Evolutionary conservation across 441 rosid species (phyloP).

Genomic region (Arabidopsis lyrata): DNA sequence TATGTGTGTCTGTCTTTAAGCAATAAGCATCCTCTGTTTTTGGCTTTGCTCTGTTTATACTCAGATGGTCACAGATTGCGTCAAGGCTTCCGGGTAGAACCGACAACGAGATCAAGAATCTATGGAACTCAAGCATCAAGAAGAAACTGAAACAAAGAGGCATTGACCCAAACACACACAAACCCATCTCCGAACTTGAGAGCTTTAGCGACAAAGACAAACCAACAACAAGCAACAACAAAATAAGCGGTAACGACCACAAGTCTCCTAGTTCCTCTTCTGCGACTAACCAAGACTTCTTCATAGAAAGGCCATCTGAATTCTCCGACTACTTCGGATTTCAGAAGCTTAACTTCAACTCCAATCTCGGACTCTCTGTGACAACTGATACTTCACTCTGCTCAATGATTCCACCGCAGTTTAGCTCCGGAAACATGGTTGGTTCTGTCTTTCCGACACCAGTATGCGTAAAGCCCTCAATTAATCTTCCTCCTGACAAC

Average conservation of each 20-base stretch:
- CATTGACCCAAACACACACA: constrained; percentile 83
- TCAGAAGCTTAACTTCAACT: constrained; percentile 58
- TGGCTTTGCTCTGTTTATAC: constrained; percentile 10
- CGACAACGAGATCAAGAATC: constrained; percentile 82
- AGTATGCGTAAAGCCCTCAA: constrained; percentile 57
- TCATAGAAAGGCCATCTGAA: constrained; percentile 56
- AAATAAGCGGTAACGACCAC: constrained; percentile 37
- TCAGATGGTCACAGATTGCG: constrained; percentile 92
- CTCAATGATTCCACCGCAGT: constrained; percentile 53
- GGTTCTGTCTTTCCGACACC: constrained; percentile 55
- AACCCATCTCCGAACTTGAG: constrained; percentile 61
- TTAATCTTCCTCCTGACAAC: constrained; percentile 51
- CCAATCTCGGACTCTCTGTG: constrained; percentile 47
- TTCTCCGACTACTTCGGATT: constrained; percentile 52
- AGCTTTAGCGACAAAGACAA: constrained; percentile 46
- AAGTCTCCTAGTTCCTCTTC: constrained; percentile 49
- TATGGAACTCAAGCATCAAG: constrained; percentile 84
- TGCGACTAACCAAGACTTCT: constrained; percentile 56
- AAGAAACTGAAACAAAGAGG: constrained; percentile 82
- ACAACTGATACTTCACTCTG: constrained; percentile 46
- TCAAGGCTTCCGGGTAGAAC: constrained; percentile 80
- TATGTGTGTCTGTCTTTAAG: not conserved
- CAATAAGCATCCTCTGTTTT: constrained; percentile 4
- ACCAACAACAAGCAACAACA: constrained; percentile 38
- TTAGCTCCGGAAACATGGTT: constrained; percentile 43